phyloP scores from a whole-genome alignment of 768 basidiomycete species.

The Neoboletus subvelutipes region DNA sequence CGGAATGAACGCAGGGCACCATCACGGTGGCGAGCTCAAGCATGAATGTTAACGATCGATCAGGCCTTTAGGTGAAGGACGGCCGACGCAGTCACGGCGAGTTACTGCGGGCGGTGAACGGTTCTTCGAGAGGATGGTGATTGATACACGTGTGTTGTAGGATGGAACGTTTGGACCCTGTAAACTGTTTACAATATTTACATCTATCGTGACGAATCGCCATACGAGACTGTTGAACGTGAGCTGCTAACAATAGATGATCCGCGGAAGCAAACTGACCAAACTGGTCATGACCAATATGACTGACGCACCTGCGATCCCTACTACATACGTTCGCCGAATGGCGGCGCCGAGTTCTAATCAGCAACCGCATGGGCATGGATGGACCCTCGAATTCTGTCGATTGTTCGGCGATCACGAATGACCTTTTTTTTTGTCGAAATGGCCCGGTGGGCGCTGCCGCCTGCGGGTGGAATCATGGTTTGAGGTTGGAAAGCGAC shows the following conservation, averaged over 20 bases:
- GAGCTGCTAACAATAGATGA: constrained; percentile 9
- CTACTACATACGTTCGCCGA: not conserved
- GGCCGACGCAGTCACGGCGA: not conserved
- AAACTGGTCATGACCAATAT: not conserved
- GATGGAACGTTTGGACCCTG: constrained; percentile 12
- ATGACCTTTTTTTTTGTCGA: not conserved
- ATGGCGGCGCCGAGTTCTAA: constrained; percentile 5
- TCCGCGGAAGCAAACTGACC: not conserved
- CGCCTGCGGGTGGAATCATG: not conserved
- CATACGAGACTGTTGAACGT: constrained; percentile 4
- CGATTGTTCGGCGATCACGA: constrained; percentile 18
- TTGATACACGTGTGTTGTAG: constrained; percentile 18
- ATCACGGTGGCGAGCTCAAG: not conserved
- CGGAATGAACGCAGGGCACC: not conserved
- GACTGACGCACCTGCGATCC: not conserved
- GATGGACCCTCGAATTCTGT: constrained; percentile 1
- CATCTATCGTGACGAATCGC: constrained; percentile 5
- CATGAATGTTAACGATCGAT: constrained; percentile 7
- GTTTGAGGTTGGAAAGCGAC: not conserved
- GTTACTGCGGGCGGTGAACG: not conserved
- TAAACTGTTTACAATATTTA: not conserved
- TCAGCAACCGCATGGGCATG: not conserved
- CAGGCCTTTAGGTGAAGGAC: not conserved
- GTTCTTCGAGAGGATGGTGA: constrained; percentile 2
- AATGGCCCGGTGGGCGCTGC: not conserved